Evolutionary conservation across 192 early-diverging fungal species (phyloP).

Genomic region (Umbelopsis sp.): DNA sequence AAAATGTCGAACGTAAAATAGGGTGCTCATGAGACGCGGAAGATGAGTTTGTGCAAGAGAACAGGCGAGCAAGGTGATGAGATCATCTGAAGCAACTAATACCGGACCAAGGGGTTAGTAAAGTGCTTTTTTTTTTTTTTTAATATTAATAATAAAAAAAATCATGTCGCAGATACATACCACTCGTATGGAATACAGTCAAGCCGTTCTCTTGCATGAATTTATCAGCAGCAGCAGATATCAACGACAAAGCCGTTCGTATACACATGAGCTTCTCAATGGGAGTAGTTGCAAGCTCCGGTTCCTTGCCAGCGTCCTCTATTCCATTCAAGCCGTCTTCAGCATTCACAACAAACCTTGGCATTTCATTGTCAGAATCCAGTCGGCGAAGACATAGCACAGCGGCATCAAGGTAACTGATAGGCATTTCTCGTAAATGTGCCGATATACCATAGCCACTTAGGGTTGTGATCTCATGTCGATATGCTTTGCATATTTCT

Average conservation of each 20-base stretch:
- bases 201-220: constrained; percentile 30
- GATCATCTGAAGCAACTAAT: constrained; percentile 45
- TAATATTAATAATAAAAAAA: no score
- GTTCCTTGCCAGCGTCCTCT: constrained; percentile 6
- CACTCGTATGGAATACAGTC: constrained; percentile 2
- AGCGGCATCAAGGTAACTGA: constrained; percentile 32
- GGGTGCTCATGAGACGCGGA: constrained; percentile 41
- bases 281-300: constrained; percentile 40
- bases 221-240: constrained; percentile 42
- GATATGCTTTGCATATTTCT: constrained; percentile 36
- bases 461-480: constrained; percentile 31
- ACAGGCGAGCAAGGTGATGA: constrained; percentile 56
- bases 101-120: background rate
- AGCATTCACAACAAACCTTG: background rate
- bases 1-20: constrained; percentile 54
- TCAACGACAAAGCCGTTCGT: constrained; percentile 44
- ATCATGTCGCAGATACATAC: background rate
- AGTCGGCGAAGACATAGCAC: constrained; percentile 38
- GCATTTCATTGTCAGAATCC: constrained; percentile 21
- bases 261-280: constrained; percentile 51
- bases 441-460: constrained; percentile 43
- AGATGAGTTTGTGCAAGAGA: constrained; percentile 48
- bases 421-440: constrained; percentile 39
- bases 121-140: background rate
- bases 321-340: constrained; percentile 10